A percentile compares a stretch with the other conserved stretches of the same genome.
phyloP scores from a whole-genome alignment of 2,329 filamentous ascomycete genomes.

The Cryphonectria nitschkei region DNA sequence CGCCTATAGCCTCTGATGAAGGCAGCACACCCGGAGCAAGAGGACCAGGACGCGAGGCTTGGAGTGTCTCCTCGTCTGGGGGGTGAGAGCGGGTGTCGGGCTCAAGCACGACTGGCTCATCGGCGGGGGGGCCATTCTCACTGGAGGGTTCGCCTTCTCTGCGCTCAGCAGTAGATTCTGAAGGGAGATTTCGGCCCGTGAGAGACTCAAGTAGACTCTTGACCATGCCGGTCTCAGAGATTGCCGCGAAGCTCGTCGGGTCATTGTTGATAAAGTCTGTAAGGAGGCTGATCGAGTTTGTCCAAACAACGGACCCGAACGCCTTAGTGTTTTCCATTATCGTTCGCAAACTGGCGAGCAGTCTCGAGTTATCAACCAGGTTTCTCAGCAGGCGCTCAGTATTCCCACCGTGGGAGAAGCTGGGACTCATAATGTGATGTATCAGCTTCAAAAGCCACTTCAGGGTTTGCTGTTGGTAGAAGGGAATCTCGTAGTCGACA shows the following conservation, averaged over 20 bases:
- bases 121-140: slow-evolving; percentile 41
- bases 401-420: slow-evolving; percentile 69
- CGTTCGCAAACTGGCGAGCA: slow-evolving; percentile 76
- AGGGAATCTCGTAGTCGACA: slow-evolving; percentile 92
- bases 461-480: slow-evolving; percentile 89
- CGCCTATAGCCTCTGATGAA: slow-evolving; percentile 85
- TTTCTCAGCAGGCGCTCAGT: slow-evolving; percentile 91
- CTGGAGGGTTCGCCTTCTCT: slow-evolving; percentile 30
- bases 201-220: slow-evolving; percentile 84
- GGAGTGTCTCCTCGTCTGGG: slow-evolving; percentile 54
- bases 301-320: slow-evolving; percentile 96
- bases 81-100: slow-evolving; percentile 53
- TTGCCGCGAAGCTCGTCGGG: slow-evolving; percentile 93
- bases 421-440: slow-evolving; percentile 90
- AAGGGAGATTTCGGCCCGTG: slow-evolving; percentile 56
- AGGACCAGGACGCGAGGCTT: slow-evolving; percentile 45
- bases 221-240: slow-evolving; percentile 91
- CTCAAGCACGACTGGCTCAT: slow-evolving; percentile 44
- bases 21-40: slow-evolving; percentile 77
- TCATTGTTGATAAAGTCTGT: slow-evolving; percentile 99
- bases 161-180: slow-evolving; percentile 37
- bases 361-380: slow-evolving; percentile 86
- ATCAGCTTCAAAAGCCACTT: slow-evolving; percentile 96
- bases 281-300: slow-evolving; percentile 86
- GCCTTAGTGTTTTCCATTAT: slow-evolving; percentile 79